phyloP scores from a whole-genome alignment of 768 basidiomycete species.

The Podaxis sp. region DNA sequence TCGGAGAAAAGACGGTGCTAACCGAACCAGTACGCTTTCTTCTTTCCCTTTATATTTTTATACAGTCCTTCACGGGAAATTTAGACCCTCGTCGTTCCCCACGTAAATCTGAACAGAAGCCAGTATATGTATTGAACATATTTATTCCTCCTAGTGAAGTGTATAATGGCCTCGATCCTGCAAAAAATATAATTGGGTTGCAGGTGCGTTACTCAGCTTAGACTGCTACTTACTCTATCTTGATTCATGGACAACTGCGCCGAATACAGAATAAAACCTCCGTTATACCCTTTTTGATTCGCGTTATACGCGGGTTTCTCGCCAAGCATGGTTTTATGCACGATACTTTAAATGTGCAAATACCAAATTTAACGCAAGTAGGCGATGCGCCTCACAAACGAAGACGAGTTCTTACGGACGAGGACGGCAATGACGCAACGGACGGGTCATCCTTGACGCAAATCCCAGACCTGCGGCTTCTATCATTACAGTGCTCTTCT shows the following conservation, averaged over 20 bases:
- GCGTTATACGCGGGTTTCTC: slow-evolving; percentile 63
- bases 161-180: slow-evolving; percentile 81
- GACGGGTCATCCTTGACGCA: slow-evolving; percentile 5
- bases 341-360: slow-evolving; percentile 16
- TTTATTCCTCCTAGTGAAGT: slow-evolving; percentile 62
- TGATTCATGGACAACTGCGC: slow-evolving; percentile 9
- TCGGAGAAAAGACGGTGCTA: slow-evolving; percentile 63
- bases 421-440: slow-evolving; percentile 25
- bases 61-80: slow-evolving; percentile 19
- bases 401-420: slow-evolving; percentile 34
- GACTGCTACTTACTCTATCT: slow-evolving; percentile 14
- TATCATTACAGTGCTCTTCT: not conserved
- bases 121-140: slow-evolving; percentile 83
- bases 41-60: not conserved
- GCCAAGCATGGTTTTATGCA: slow-evolving; percentile 56
- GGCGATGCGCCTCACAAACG: slow-evolving; percentile 45
- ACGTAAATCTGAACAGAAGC: slow-evolving; percentile 73
- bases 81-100: slow-evolving; percentile 70
- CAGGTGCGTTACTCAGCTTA: slow-evolving; percentile 42
- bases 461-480: not conserved
- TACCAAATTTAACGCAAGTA: slow-evolving; percentile 6
- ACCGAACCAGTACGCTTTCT: slow-evolving; percentile 39
- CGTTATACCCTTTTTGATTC: slow-evolving; percentile 56
- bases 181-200: slow-evolving; percentile 66
- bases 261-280: slow-evolving; percentile 53